Evolutionary conservation across 495 filamentous ascomycete genomes (phyloP).

Genomic region (Terfezia boudieri): DNA sequence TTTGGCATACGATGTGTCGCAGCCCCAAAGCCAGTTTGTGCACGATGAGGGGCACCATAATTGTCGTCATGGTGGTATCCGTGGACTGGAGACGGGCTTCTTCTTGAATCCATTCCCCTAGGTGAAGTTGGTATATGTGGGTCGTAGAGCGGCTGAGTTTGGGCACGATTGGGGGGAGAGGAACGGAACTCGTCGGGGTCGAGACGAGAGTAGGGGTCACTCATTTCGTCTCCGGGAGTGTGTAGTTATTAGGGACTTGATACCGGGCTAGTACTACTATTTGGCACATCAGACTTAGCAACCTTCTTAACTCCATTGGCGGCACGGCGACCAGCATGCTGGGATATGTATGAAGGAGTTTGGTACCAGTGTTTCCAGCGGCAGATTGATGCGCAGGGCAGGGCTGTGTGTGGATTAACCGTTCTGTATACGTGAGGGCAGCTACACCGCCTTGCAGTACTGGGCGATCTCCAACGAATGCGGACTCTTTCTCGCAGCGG

Average conservation of each 20-base stretch:
- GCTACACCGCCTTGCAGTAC: too few species aligned
- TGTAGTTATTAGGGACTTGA: too few species aligned
- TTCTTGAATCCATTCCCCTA: not conserved
- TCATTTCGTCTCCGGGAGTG: not conserved
- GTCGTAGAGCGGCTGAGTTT: not conserved
- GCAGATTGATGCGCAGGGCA: too few species aligned
- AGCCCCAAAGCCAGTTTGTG: conserved; percentile 7
- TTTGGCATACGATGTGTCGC: conserved; percentile 13
- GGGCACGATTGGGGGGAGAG: not conserved
- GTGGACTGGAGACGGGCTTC: not conserved
- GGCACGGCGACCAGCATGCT: not conserved
- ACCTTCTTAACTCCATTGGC: not conserved
- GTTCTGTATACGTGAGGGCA: too few species aligned
- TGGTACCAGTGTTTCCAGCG: too few species aligned
- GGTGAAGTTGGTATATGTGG: not conserved
- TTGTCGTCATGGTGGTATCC: not conserved
- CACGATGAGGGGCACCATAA: not conserved
- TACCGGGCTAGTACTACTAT: too few species aligned
- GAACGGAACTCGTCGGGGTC: not conserved
- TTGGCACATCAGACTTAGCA: not conserved
- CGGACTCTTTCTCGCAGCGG: too few species aligned
- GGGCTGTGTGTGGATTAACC: too few species aligned
- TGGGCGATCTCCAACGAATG: too few species aligned
- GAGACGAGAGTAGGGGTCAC: not conserved
- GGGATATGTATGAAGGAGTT: not conserved